Evolutionary conservation across 805 yeast species (phyloP).

Genomic region (Kluyveromyces dobzhanskii): DNA sequence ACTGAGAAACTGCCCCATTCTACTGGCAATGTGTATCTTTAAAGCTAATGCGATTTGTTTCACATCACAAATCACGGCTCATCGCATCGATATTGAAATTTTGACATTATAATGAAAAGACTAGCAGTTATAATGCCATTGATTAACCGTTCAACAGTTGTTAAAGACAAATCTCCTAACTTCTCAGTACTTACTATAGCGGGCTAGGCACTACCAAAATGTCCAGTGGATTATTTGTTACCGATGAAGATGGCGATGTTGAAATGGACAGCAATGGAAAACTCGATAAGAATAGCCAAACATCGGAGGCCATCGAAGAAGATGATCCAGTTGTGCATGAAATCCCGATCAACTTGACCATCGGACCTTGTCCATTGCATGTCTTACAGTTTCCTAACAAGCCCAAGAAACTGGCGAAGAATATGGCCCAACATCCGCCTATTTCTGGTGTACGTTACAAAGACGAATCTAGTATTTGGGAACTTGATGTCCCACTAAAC

Average conservation of each 20-base stretch:
- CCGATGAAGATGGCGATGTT: constrained; percentile 31
- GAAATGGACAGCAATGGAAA: constrained; percentile 12
- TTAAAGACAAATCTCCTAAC: no score
- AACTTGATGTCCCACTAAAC: constrained; percentile 69
- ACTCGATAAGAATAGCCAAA: no score
- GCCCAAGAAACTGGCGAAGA: constrained; percentile 19
- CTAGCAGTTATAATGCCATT: background rate
- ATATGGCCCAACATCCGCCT: constrained; percentile 28
- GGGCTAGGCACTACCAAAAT: background rate
- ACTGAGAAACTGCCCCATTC: no score
- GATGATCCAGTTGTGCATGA: constrained; percentile 57
- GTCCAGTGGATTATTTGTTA: constrained; percentile 25
- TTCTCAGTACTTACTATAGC: no score
- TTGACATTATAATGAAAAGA: background rate
- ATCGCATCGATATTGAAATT: constrained; percentile 4
- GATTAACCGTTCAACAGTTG: no score
- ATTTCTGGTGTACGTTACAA: constrained; percentile 47
- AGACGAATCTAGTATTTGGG: constrained; percentile 53
- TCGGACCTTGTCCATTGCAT: constrained; percentile 29
- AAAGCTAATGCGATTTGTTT: no score
- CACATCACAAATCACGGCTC: constrained; percentile 4
- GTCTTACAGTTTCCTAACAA: constrained; percentile 49
- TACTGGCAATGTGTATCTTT: no score
- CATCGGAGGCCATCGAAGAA: constrained; percentile 23
- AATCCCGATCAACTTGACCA: constrained; percentile 45